Percentiles rank a stretch among this genome's conserved stretches.
phyloP scores from a whole-genome alignment of 306 rosid species.

The Begonia fuchsioides region DNA sequence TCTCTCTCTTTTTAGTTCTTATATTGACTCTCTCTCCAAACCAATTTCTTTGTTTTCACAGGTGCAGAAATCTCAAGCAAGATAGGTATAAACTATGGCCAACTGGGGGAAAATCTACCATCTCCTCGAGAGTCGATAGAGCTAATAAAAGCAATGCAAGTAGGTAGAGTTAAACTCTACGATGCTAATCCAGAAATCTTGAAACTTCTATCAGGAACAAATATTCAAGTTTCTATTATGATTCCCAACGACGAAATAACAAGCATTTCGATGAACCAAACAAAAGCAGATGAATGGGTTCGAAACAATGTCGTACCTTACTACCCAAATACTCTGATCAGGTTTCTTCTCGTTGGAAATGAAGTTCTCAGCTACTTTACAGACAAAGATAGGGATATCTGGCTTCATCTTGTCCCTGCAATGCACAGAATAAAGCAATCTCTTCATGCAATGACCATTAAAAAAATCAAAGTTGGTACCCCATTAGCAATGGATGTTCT shows the following conservation, averaged over 20 bases:
- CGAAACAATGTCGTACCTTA: slow-evolving; percentile 37
- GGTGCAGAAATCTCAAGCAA: slow-evolving; percentile 35
- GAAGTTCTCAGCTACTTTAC: slow-evolving; percentile 53
- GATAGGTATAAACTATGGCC: slow-evolving; percentile 76
- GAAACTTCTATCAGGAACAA: slow-evolving; percentile 30
- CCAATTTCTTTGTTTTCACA: slow-evolving; percentile 8
- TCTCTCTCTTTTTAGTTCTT: too few relatives aligned
- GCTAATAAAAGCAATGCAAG: slow-evolving; percentile 38
- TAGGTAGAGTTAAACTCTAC: slow-evolving; percentile 48
- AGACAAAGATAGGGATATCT: slow-evolving; percentile 26
- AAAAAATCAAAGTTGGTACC: slow-evolving; percentile 44
- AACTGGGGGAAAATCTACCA: slow-evolving; percentile 55
- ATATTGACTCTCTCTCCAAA: not conserved
- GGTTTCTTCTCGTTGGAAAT: slow-evolving; percentile 55
- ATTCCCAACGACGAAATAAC: slow-evolving; percentile 52
- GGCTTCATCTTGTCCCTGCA: slow-evolving; percentile 70
- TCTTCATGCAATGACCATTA: slow-evolving; percentile 23
- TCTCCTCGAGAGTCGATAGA: slow-evolving; percentile 31
- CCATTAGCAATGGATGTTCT: slow-evolving; percentile 70
- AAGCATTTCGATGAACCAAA: slow-evolving; percentile 38
- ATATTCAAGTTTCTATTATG: slow-evolving; percentile 62
- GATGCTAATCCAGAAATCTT: slow-evolving; percentile 54
- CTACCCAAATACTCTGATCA: slow-evolving; percentile 44
- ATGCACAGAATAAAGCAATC: slow-evolving; percentile 40
- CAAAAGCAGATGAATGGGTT: slow-evolving; percentile 64